Base-by-base conservation (phyloP, 768 basidiomycete species). In the Phlebiopsis flavidoalba region DNA sequence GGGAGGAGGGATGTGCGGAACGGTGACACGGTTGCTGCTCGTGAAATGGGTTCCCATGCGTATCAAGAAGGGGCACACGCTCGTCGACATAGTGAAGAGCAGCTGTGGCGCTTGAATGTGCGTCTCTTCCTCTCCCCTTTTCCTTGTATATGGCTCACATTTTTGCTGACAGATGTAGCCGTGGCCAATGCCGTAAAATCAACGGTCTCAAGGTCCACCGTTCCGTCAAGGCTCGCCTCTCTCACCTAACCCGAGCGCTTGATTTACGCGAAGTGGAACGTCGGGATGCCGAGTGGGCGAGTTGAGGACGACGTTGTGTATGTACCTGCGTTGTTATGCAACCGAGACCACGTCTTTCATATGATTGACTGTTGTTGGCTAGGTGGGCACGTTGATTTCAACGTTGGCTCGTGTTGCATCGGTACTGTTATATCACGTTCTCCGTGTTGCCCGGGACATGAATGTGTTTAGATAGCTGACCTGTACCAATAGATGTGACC, bases 131-230 rank as follows among this genome's bases (percentile, higher is more conserved):
- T 36, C n/a, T n/a, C 24, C 50, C 19, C 36, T 31, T 6, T 31
- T 31, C 6, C n/a, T 10, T n/a, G n/a, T n/a, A n/a, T 26, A n/a
- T 56, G 2, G 21, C 55, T 53, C 14, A 53, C 37, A 10, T 61
- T 61, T 47, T 58, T 70, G 22, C 59, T 7, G 45, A n/a, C n/a
- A 65, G 66, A 12, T 64, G 59, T 58, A 80, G 81, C 63, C 12
- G 76, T 47, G 80, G 77, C 0, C 37, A 60, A 4, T 76, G 76
- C n/a, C 70, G 80, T 15, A 65, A 69, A 57, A 74, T 83, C 15
- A 78, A 77, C 46, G 74, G 76, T 7, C 72, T 81, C 17, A 75
- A 76, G 60, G 73, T 83, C 12, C 83, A 84, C 62, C 66, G 80
- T 58, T 79, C 74, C n/a, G n/a, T n/a, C n/a, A n/a, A n/a, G n/a